A percentile compares a stretch with the other conserved stretches of the same genome.
Conservation (phyloP, 2,329 filamentous ascomycete genomes). For the Monosporascus sp. region DNA sequence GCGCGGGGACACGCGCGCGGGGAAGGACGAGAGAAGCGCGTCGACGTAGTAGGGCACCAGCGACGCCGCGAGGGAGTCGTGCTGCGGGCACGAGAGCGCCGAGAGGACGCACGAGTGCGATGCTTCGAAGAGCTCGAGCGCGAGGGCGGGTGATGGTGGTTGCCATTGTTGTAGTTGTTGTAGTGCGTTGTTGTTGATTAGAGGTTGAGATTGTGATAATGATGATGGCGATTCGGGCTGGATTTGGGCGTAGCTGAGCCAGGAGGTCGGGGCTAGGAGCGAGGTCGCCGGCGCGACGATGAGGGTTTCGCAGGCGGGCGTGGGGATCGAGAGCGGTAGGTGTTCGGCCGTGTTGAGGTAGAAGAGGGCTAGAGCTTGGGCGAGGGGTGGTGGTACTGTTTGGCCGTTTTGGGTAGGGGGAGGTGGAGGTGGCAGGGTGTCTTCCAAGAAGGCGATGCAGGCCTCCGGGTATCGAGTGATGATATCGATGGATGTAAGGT, state of each 20-base stretch:
- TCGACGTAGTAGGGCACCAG: slow-evolving; percentile 81
- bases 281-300: slow-evolving; percentile 68
- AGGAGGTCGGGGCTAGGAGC: slow-evolving; percentile 52
- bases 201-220: neutral
- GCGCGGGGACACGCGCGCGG: slow-evolving; percentile 67
- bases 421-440: slow-evolving; percentile 41
- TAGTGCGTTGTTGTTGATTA: neutral
- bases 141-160: slow-evolving; percentile 36
- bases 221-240: neutral
- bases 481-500: slow-evolving; percentile 76
- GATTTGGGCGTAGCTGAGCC: slow-evolving; percentile 24
- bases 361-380: slow-evolving; percentile 74
- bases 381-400: slow-evolving; percentile 48
- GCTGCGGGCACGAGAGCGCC: slow-evolving; percentile 73
- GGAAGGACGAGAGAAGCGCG: slow-evolving; percentile 74
- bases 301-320: slow-evolving; percentile 63
- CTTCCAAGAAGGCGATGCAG: slow-evolving; percentile 60
- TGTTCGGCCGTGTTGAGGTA: slow-evolving; percentile 86
- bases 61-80: slow-evolving; percentile 62
- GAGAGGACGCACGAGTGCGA: slow-evolving; percentile 79
- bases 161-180: too few relatives aligned
- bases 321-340: slow-evolving; percentile 64
- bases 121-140: slow-evolving; percentile 70
- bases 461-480: slow-evolving; percentile 65
- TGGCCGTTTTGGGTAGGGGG: slow-evolving; percentile 47